These are phyloP conservation scores for Colletotrichum abscissum DNA, from an alignment of 2,329 filamentous ascomycete genomes.

Conservation along the genomic window DNA sequence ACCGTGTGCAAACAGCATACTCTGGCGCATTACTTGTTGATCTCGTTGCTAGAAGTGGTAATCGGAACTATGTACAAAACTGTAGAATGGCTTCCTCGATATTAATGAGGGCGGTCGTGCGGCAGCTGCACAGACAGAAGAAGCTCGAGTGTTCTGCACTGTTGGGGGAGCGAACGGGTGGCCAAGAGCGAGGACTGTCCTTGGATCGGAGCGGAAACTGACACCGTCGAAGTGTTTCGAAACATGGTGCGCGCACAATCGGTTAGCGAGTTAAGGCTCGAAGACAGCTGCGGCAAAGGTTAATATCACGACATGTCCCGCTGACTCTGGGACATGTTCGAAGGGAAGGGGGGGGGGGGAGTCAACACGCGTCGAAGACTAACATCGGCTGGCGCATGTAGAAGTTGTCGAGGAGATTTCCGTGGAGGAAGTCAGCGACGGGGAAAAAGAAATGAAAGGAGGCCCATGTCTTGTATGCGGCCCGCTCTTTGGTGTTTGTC, in stretches of 20 bases:
- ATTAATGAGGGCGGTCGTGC: too few species aligned
- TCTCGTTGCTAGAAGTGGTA: not conserved
- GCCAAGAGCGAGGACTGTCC: not conserved
- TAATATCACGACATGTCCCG: constrained; percentile 36
- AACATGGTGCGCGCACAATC: constrained; percentile 23
- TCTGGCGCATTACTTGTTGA: not conserved
- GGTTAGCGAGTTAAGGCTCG: constrained; percentile 15
- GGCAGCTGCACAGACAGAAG: not conserved
- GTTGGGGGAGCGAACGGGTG: not conserved
- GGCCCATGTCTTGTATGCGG: constrained; percentile 16
- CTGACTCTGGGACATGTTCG: not conserved
- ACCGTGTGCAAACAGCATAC: not conserved
- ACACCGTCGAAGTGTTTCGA: constrained; percentile 31
- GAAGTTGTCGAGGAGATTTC: constrained; percentile 18
- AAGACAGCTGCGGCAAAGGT: constrained; percentile 30
- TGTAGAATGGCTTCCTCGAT: not conserved
- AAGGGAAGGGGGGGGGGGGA: not conserved
- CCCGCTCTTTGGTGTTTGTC: not conserved
- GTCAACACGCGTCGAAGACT: not conserved
- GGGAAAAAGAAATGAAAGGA: constrained; percentile 22
- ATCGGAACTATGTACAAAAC: not conserved
- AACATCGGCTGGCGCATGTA: not conserved
- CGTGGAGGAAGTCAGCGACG: constrained; percentile 13
- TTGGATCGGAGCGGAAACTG: not conserved
- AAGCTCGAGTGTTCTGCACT: not conserved